Evolutionary conservation across 2,329 filamentous ascomycete species (phyloP).

Genomic region (Thermoascus crustaceus): DNA sequence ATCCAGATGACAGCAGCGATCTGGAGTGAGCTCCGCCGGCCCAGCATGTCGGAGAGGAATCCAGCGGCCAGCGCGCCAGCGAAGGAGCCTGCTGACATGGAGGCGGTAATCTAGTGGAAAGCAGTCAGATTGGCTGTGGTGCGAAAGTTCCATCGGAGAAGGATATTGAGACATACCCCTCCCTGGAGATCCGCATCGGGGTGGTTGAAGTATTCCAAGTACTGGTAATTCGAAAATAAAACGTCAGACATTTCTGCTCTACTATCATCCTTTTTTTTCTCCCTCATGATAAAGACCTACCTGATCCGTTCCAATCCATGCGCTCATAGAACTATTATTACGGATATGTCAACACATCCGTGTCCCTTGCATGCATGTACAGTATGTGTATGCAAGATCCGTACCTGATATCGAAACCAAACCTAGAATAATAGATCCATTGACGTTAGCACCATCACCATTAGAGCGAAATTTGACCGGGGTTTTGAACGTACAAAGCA

Average conservation of each 20-base stretch:
- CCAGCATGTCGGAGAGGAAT: conserved; percentile 26
- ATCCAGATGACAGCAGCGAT: conserved; percentile 25
- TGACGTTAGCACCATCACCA: no score
- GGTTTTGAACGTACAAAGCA: no score
- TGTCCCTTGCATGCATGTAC: no score
- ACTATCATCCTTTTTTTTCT: no score
- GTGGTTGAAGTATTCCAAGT: conserved; percentile 49
- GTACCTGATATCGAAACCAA: conserved; percentile 52
- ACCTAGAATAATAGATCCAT: no score
- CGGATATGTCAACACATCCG: not conserved
- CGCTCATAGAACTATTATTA: conserved; percentile 28
- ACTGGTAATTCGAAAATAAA: no score
- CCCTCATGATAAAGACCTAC: no score
- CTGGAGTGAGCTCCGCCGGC: conserved; percentile 36
- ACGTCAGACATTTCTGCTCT: no score
- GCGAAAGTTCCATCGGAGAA: not conserved
- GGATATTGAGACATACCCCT: conserved; percentile 16
- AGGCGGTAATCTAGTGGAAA: conserved; percentile 54
- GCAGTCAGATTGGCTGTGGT: conserved; percentile 13
- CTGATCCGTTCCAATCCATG: conserved; percentile 43
- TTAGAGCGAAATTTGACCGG: no score
- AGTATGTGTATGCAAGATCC: conserved; percentile 35
- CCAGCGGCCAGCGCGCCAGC: conserved; percentile 47
- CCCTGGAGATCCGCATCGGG: conserved; percentile 31
- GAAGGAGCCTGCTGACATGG: conserved; percentile 65